Conservation (phyloP, 2,329 filamentous ascomycete genomes). For the Penicillium italicum region DNA sequence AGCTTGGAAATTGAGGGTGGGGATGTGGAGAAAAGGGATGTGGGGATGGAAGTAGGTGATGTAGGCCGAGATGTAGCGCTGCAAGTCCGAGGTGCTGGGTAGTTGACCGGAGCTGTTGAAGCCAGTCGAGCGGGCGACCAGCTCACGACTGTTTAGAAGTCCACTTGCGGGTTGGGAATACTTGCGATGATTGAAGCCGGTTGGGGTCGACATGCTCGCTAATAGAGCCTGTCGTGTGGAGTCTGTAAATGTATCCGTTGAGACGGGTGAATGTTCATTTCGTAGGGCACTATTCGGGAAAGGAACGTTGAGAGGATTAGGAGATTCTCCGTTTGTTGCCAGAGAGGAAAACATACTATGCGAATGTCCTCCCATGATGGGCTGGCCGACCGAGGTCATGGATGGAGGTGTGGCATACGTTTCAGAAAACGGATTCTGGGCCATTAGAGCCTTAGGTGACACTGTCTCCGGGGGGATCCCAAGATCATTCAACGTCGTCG, state of each 20-base stretch:
- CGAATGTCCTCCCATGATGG: slow-evolving; percentile 62
- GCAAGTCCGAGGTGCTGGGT: slow-evolving; percentile 79
- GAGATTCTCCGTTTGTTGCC: slow-evolving; percentile 43
- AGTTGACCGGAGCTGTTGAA: slow-evolving; percentile 52
- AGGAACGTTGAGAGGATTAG: slow-evolving; percentile 47
- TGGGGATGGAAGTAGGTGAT: slow-evolving; percentile 92
- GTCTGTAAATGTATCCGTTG: slow-evolving; percentile 64
- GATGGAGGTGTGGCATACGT: slow-evolving; percentile 75
- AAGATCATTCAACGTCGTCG: slow-evolving; percentile 70
- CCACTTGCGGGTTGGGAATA: slow-evolving; percentile 58
- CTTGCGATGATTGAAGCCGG: slow-evolving; percentile 55
- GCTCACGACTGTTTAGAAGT: slow-evolving; percentile 41
- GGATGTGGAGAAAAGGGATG: slow-evolving; percentile 87
- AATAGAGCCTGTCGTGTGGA: slow-evolving; percentile 62
- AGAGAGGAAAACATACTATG: slow-evolving; percentile 50
- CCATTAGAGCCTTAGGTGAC: slow-evolving; percentile 70
- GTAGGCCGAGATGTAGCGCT: slow-evolving; percentile 86
- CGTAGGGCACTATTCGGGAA: slow-evolving; percentile 59
- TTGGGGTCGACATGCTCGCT: slow-evolving; percentile 58
- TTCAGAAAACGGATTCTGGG: slow-evolving; percentile 66
- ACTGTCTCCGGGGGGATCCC: slow-evolving; percentile 68
- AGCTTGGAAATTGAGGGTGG: slow-evolving; percentile 85
- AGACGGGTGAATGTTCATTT: slow-evolving; percentile 58
- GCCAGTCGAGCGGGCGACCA: slow-evolving; percentile 34
- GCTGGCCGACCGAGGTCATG: slow-evolving; percentile 69